phyloP scores from a whole-genome alignment of 495 filamentous ascomycete genomes.

The Hypomontagnella monticulosa region DNA sequence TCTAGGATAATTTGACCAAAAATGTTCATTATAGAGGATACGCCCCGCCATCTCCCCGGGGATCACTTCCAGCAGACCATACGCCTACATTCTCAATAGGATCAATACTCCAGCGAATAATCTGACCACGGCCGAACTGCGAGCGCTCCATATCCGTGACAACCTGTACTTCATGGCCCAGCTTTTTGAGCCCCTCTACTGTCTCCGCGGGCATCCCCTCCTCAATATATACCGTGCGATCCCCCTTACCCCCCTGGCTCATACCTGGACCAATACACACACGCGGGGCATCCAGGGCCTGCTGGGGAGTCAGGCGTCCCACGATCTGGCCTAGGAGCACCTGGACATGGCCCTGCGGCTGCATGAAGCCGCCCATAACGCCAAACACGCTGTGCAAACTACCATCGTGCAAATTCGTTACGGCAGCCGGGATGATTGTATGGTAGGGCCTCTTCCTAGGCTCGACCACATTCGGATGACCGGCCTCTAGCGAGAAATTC shows the following conservation, averaged over 20 bases:
- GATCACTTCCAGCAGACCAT: constrained; percentile 88
- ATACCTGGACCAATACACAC: constrained; percentile 81
- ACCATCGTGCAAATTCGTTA: constrained; percentile 77
- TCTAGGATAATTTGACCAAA: too few species aligned
- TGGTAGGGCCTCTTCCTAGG: constrained; percentile 94
- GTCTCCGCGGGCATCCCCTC: constrained; percentile 79
- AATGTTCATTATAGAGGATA: constrained; percentile 34
- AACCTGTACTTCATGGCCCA: constrained; percentile 80
- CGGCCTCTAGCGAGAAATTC: constrained; percentile 73
- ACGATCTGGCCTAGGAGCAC: constrained; percentile 90
- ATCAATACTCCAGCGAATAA: constrained; percentile 76
- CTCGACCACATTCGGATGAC: constrained; percentile 80
- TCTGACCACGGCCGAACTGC: constrained; percentile 89
- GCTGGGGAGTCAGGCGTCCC: constrained; percentile 86
- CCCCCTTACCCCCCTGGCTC: constrained; percentile 51
- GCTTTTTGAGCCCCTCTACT: constrained; percentile 68
- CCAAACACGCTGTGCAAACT: constrained; percentile 86
- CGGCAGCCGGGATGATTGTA: constrained; percentile 94
- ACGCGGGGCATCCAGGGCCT: constrained; percentile 88
- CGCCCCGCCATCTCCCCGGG: constrained; percentile 86
- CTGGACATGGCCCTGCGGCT: constrained; percentile 97
- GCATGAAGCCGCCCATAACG: constrained; percentile 99
- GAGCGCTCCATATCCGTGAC: constrained; percentile 71
- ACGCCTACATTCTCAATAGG: constrained; percentile 73
- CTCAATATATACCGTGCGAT: constrained; percentile 74